Evolutionary conservation across 2,329 filamentous ascomycete genomes (phyloP), one percentile per base, ranked within the genome.

Genomic region (Colletotrichum aenigma): DNA sequence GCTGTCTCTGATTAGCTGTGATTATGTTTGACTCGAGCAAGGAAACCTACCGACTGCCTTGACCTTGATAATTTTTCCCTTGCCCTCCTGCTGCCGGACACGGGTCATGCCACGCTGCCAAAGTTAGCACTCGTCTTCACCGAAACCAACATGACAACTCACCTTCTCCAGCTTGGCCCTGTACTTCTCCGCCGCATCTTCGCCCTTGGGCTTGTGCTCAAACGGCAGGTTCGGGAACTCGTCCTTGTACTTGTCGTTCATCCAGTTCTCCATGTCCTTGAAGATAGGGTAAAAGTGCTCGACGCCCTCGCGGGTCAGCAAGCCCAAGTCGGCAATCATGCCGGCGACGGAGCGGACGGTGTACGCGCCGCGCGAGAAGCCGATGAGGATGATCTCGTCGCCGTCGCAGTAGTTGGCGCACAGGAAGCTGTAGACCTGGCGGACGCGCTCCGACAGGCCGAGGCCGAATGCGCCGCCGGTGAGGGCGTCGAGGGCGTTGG

Each of bases 371-470:
- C 90, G 86, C 2, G 89, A 91, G 84, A 90, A 92, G 4, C 90
- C 90, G 32, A 91, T 81, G 32, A 91, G 85, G 62, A 90, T 82
- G 64, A 92, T 90, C 77, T 91, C 88, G 76, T 92, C 90, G 4
- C 89, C 89, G 69, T 88, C 87, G 70, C 87, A 86, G 78, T 92
- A 93, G 82, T 93, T 93, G 78, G 89, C 88, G 70, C 90, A 92
- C 3, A 93, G 84, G 79, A 92, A 93, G 6, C 88, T 86, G 79
- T 93, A 93, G 2, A 91, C 89, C 80, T 93, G 91, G 15, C 91
- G 88, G 69, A 93, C 88, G 72, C 85, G 82, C 84, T 91, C 89
- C 30, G 87, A 85, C 56, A 92, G 87, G 2, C 90, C 90, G 18
- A 86, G 81, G 4, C 90, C 90, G 78, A 91, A 90, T 4, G 89